Conservation (phyloP, 805 yeast species). For the Ogataea trehaloabstinens region DNA sequence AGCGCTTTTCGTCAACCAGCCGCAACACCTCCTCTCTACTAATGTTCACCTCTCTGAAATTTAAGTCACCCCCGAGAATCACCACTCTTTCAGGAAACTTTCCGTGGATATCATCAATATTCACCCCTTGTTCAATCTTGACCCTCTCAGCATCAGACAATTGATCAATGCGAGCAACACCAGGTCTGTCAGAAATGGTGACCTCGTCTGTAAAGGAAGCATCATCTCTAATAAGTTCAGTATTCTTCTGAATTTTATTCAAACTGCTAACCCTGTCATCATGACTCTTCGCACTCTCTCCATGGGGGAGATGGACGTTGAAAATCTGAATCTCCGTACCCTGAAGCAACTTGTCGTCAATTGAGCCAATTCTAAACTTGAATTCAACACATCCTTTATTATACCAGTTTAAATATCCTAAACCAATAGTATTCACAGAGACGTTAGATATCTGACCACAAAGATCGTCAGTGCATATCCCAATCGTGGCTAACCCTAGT, state of each 20-base stretch:
- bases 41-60: slow-evolving; percentile 42
- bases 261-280: slow-evolving; percentile 14
- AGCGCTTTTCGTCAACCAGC: slow-evolving; percentile 27
- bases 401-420: slow-evolving; percentile 61
- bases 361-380: slow-evolving; percentile 39
- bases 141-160: slow-evolving; percentile 16
- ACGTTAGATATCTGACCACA: slow-evolving; percentile 39
- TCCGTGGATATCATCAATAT: slow-evolving; percentile 11
- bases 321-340: slow-evolving; percentile 37
- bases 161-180: not conserved
- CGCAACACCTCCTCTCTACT: slow-evolving; percentile 8
- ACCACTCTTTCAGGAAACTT: slow-evolving; percentile 12
- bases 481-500: slow-evolving; percentile 49
- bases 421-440: slow-evolving; percentile 45
- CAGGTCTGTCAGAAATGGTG: not conserved
- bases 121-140: slow-evolving; percentile 7
- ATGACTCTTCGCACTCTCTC: slow-evolving; percentile 31
- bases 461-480: slow-evolving; percentile 36
- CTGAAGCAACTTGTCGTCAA: slow-evolving; percentile 29
- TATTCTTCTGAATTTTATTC: slow-evolving; percentile 15
- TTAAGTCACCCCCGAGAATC: slow-evolving; percentile 53
- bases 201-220: not conserved
- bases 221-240: slow-evolving; percentile 6
- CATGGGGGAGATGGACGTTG: slow-evolving; percentile 56
- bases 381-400: slow-evolving; percentile 59